phyloP scores from a whole-genome alignment of 164 flowering plant genomes.

The Magnolia kwangsiensis region DNA sequence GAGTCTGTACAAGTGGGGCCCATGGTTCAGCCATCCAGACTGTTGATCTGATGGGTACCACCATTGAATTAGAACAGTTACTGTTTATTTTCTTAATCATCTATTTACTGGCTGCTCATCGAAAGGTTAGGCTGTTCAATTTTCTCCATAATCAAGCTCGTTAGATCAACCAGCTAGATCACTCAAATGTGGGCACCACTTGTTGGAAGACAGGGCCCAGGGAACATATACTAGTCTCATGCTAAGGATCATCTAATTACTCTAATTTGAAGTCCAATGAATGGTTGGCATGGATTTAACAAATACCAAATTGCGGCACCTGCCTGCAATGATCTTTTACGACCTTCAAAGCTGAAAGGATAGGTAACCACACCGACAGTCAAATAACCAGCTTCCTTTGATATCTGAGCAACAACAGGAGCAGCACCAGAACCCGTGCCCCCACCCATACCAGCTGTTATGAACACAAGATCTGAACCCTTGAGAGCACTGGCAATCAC shows the following conservation, averaged over 20 bases:
- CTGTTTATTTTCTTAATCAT: background rate
- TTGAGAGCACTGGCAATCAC: conserved; percentile 79
- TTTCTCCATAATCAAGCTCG: background rate
- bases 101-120: background rate
- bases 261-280: background rate
- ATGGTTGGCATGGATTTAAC: background rate
- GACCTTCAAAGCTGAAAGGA: conserved; percentile 98
- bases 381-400: conserved; percentile 93
- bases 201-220: background rate
- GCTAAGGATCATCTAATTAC: background rate
- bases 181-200: background rate
- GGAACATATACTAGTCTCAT: background rate
- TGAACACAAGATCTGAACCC: conserved; percentile 94
- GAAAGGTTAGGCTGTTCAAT: background rate
- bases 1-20: background rate
- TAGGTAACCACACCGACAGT: conserved; percentile 99
- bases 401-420: conserved; percentile 90
- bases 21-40: background rate
- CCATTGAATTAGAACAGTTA: background rate
- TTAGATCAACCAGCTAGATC: background rate
- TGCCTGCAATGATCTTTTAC: conserved; percentile 92
- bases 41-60: background rate
- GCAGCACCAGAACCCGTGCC: conserved; percentile 99
- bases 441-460: conserved; percentile 99
- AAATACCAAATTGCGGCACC: conserved; percentile 24